Evolutionary conservation across 345 rosid species (phyloP).

Genomic region (Gossypium longicalyx): DNA sequence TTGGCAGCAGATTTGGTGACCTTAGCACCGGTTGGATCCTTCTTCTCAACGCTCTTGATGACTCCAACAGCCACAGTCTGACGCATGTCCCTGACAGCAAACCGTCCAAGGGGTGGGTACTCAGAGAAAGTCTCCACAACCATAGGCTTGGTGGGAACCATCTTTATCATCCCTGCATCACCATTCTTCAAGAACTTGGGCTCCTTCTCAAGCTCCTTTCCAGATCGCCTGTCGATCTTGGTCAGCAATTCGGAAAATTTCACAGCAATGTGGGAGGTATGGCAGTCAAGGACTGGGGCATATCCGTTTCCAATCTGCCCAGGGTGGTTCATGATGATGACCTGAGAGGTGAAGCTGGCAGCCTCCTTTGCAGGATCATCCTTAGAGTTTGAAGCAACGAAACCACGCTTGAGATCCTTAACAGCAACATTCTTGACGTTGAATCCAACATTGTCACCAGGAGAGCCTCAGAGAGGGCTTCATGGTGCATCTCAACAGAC

Average conservation of each 20-base stretch:
- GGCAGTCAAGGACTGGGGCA: conserved; percentile 28
- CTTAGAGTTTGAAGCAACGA: conserved; percentile 29
- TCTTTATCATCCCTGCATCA: conserved; percentile 30
- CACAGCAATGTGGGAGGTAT: conserved; percentile 31
- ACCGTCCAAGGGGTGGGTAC: conserved; percentile 30
- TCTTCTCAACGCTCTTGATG: conserved; percentile 32
- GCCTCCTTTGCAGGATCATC: conserved; percentile 33
- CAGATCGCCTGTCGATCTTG: conserved; percentile 32
- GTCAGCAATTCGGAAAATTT: conserved; percentile 25
- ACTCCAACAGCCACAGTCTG: conserved; percentile 32
- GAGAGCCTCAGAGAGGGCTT: conserved; percentile 28
- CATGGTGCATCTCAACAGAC: conserved; percentile 34
- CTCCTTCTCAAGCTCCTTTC: conserved; percentile 29
- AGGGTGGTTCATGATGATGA: conserved; percentile 33
- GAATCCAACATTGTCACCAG: conserved; percentile 31
- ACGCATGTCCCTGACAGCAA: conserved; percentile 31
- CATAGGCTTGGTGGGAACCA: conserved; percentile 32
- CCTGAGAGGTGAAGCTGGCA: conserved; percentile 30
- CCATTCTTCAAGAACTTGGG: conserved; percentile 32
- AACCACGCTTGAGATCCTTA: conserved; percentile 30
- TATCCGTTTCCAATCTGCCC: conserved; percentile 32
- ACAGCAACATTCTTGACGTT: conserved; percentile 32
- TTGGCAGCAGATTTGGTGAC: conserved; percentile 30
- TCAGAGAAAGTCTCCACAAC: conserved; percentile 28
- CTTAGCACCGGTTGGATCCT: conserved; percentile 29